Base-by-base conservation (phyloP, 371 early-diverging fungal species). In the Mucor saturninus region DNA sequence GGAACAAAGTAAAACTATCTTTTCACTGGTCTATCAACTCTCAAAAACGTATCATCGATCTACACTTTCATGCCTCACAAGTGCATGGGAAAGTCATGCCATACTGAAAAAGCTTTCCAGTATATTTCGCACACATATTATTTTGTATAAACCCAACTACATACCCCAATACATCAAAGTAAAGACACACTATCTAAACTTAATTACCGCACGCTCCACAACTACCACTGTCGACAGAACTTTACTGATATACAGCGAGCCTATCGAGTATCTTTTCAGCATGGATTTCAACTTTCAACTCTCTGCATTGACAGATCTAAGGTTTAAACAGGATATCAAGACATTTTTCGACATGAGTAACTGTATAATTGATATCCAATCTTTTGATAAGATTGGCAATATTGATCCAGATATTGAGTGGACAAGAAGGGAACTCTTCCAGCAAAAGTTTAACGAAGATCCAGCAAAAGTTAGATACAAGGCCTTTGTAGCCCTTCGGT, bases 11-110 rank as follows among this genome's bases (percentile, higher is more conserved):
- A 11, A 30, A 13, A 11, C 29, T 5, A 30, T 56, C 2, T 56
- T 43, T n/a, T 56, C 56, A 6, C 56, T 56, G 37, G 26, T 56
- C 9, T 56, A 56, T n/a, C 56, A 56, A 42, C 56, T 56, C 13
- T 42, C 43, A 5, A 26, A 26, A 15, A 14, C 56, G 21, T 56
- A 56, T 43, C 28, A 29, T 10, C 42, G 42, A 40, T 29, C n/a
- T 30, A 28, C 42, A 26, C 42, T 56, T 14, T n/a, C 56, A 1
- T 30, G 40, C 11, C 56, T 56, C 3, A 42, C 56, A 43, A n/a
- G 15, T 14, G 13, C 11, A 2, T 11, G 9, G 4, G 31, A 42
- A 30, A 56, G 6, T 1, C 29, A 42, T n/a, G 3, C 6, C 2
- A 40, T 29, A 3, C 2, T 43, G 0, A 42, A 56, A 43, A 11